Base-by-base conservation (phyloP, 352 stramenopile genomes). In the Globisporangium spiculum region DNA sequence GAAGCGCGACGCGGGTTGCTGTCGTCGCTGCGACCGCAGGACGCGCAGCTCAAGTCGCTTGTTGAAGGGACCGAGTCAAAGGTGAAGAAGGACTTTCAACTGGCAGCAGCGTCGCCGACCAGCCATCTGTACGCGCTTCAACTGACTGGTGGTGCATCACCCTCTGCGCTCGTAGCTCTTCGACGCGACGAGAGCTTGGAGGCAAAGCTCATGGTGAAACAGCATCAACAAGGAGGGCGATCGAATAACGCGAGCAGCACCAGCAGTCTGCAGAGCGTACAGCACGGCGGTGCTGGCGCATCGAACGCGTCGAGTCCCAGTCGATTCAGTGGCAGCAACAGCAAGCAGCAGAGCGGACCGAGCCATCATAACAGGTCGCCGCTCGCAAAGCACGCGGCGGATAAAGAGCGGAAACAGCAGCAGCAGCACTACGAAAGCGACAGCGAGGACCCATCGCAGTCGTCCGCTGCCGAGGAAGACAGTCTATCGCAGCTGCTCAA, bases 1-100 rank as follows among this genome's bases (percentile, higher is more conserved):
- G 81, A 86, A 60, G 81, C 81, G 46, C 65, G 81, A 1, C 70
- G 79, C 8, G 81, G 81, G 1, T 56, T 87, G 32, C 52, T 89
- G 65, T 76, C 76, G 12, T 88, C 78, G 16, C 66, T 84, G 63
- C 75, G 78, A 24, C 80, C 76, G 14, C 76, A 88, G 44, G 77
- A 86, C 60, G 75, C 80, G 27, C 63, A 80, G 27, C 72, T 86
- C 55, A 79, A 72, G 55, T 81, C 77, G 27, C 70, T 87, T 8
- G 79, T 83, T 12, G 66, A 70, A 9, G 60, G 56, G 22, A 73
- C 75, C 18, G 77, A 80, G 58, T 88, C 79, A 48, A 79, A 72
- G 18, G 79, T 88, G 14, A 82, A 69, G 67, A 69, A 74, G 20
- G 73, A 83, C 10, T 60, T 80, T 6, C 69, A 70, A 0, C 20